These are phyloP conservation scores for Sporothrix inflata DNA, from an alignment of 2,329 filamentous ascomycete genomes.

Conservation along the genomic window DNA sequence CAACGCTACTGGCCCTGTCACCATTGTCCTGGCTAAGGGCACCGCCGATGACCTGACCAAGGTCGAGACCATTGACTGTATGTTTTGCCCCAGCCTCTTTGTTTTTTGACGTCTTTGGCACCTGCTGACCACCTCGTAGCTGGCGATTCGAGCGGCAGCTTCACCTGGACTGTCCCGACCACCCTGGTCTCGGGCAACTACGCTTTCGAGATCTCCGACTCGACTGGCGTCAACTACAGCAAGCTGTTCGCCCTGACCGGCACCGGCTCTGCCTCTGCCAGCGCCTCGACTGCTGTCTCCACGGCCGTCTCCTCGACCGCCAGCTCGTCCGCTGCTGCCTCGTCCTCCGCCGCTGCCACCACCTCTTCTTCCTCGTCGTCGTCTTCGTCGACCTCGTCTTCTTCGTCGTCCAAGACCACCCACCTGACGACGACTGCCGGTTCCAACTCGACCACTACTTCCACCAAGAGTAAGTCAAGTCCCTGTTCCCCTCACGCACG, in stretches of 20 bases:
- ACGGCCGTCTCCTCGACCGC: constrained; percentile 22
- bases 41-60: constrained; percentile 42
- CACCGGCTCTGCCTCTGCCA: constrained; percentile 33
- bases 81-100: constrained; percentile 33
- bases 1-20: constrained; percentile 47
- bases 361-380: constrained; percentile 20
- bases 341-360: constrained; percentile 31
- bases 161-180: constrained; percentile 46
- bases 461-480: constrained; percentile 27
- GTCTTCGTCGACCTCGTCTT: not conserved
- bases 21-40: constrained; percentile 48
- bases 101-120: no score
- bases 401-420: constrained; percentile 12
- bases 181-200: constrained; percentile 47
- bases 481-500: not conserved
- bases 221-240: constrained; percentile 49
- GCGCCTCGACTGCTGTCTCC: constrained; percentile 30
- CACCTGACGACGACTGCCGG: constrained; percentile 7
- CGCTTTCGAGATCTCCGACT: constrained; percentile 51
- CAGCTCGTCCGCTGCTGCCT: constrained; percentile 32
- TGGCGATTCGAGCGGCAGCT: constrained; percentile 42
- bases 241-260: constrained; percentile 43
- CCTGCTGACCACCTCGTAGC: constrained; percentile 37
- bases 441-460: constrained; percentile 23
- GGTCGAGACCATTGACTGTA: constrained; percentile 45